Percentiles rank a stretch among this genome's conserved stretches.
Evolutionary conservation across 2,329 filamentous ascomycete species (phyloP).

Genomic region (Colletotrichum echinochloae): DNA sequence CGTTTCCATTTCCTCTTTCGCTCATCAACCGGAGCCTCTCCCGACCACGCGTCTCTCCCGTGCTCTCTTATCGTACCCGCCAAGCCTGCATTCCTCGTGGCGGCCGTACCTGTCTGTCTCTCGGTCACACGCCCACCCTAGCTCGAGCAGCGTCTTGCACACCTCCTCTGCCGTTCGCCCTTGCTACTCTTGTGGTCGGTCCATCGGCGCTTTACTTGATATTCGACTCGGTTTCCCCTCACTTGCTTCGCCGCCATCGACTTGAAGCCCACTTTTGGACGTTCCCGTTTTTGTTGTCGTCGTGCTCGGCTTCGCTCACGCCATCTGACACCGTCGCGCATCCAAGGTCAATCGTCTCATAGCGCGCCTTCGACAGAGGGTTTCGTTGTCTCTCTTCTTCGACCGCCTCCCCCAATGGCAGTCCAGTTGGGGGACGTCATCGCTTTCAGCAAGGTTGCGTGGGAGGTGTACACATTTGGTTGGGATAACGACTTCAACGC

Average conservation of each 20-base stretch:
- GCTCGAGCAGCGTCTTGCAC: slow-evolving; percentile 4
- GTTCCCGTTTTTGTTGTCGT: slow-evolving; percentile 32
- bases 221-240: slow-evolving; percentile 21
- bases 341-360: slow-evolving; percentile 18
- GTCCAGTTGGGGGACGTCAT: slow-evolving; percentile 49
- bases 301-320: slow-evolving; percentile 11
- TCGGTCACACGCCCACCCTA: slow-evolving; percentile 12
- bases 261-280: slow-evolving; percentile 25
- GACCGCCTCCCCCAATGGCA: slow-evolving; percentile 26
- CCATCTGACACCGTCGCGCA: slow-evolving; percentile 9
- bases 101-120: slow-evolving; percentile 19
- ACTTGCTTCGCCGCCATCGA: slow-evolving; percentile 7
- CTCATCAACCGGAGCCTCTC: too few species aligned
- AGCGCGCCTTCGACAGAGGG: slow-evolving; percentile 21
- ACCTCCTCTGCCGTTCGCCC: slow-evolving; percentile 1
- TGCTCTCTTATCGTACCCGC: background rate
- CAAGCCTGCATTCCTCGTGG: slow-evolving; percentile 18
- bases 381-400: background rate
- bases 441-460: slow-evolving; percentile 49
- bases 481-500: slow-evolving; percentile 50
- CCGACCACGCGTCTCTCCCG: background rate
- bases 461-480: slow-evolving; percentile 49
- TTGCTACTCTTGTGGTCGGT: slow-evolving; percentile 7
- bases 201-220: slow-evolving; percentile 26
- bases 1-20: background rate